Evolutionary conservation across 768 basidiomycete species (phyloP).

Genomic region (Mycena latifolia): DNA sequence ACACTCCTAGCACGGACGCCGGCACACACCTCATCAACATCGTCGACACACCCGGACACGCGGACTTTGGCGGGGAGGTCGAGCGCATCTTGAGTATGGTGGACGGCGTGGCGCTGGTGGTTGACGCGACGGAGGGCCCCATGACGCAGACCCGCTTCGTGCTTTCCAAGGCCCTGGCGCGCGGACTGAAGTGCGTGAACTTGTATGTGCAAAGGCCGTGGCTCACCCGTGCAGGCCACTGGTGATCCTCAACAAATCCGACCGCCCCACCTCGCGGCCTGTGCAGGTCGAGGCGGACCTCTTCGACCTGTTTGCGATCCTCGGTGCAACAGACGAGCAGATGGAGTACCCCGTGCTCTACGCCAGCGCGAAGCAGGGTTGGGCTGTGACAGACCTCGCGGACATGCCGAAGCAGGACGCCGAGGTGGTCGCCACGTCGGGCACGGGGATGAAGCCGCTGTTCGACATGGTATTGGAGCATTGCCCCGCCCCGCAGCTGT

Average conservation of each 20-base stretch:
- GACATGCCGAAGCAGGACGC: slow-evolving; percentile 24
- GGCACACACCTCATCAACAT: slow-evolving; percentile 62
- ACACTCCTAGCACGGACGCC: slow-evolving; percentile 46
- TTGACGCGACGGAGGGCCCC: slow-evolving; percentile 71
- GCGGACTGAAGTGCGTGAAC: slow-evolving; percentile 54
- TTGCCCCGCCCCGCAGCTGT: slow-evolving; percentile 53
- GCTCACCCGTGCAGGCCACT: slow-evolving; percentile 48
- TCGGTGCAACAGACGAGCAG: slow-evolving; percentile 64
- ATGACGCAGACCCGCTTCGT: slow-evolving; percentile 72
- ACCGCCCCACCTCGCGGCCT: slow-evolving; percentile 57
- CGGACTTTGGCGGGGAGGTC: slow-evolving; percentile 74
- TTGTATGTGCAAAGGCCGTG: background rate
- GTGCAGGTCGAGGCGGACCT: slow-evolving; percentile 63
- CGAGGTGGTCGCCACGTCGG: slow-evolving; percentile 1
- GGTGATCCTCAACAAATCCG: slow-evolving; percentile 66
- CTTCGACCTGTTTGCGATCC: slow-evolving; percentile 63
- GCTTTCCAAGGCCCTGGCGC: slow-evolving; percentile 58
- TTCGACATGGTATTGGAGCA: slow-evolving; percentile 62
- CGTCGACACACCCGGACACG: slow-evolving; percentile 73
- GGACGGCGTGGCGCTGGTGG: slow-evolving; percentile 70
- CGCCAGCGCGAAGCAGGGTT: slow-evolving; percentile 64
- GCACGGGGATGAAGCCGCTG: slow-evolving; percentile 55
- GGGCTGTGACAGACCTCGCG: slow-evolving; percentile 46
- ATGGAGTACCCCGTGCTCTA: slow-evolving; percentile 65
- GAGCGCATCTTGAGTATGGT: slow-evolving; percentile 73